phyloP scores from a whole-genome alignment of 345 rosid genomes.

The Camelina sativa region DNA sequence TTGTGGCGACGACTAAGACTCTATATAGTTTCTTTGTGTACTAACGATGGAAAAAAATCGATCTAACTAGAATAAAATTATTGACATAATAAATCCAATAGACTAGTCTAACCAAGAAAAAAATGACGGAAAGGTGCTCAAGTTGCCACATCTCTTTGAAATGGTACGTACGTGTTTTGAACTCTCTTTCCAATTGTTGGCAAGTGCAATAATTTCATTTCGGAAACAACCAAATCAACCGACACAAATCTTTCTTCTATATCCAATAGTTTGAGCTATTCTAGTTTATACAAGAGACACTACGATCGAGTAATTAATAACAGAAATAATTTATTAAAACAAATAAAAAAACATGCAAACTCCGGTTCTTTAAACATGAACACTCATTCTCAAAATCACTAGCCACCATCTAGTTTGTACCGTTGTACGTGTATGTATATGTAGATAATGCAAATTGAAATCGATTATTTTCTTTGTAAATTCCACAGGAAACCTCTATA shows the following conservation, averaged over 20 bases:
- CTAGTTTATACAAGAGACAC: neutral
- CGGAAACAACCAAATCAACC: conserved; percentile 37
- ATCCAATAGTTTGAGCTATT: neutral
- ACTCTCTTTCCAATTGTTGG: conserved; percentile 28
- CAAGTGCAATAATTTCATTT: conserved; percentile 33
- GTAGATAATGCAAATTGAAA: neutral
- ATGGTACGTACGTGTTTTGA: conserved; percentile 41
- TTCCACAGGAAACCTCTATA: neutral
- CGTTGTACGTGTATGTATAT: neutral
- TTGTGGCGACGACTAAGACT: neutral
- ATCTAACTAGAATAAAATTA: neutral
- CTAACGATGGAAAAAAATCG: neutral
- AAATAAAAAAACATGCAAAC: no score
- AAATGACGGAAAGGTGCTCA: conserved; percentile 28
- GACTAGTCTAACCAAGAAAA: neutral
- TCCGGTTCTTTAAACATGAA: no score
- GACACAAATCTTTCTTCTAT: conserved; percentile 29
- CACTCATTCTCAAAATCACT: no score
- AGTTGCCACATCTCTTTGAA: conserved; percentile 38
- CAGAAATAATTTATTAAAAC: no score
- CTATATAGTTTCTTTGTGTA: neutral
- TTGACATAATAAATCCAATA: neutral
- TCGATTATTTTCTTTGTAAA: neutral
- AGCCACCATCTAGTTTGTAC: no score
- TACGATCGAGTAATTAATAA: neutral